Conservation (phyloP, 805 yeast species). For the Saccharomycopsis capsularis region DNA sequence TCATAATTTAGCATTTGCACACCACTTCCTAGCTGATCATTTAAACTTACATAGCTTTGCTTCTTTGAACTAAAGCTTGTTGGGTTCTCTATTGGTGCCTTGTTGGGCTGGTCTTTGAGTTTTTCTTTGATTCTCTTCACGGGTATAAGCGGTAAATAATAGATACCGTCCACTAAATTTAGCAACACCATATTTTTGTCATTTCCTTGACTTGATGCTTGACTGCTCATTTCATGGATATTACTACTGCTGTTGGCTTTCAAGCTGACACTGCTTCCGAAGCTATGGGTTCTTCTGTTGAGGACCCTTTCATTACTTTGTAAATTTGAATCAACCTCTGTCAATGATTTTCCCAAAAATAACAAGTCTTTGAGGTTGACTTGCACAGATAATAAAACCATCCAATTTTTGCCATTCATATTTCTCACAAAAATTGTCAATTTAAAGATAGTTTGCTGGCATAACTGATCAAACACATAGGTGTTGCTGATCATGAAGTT, state of each 20-base stretch:
- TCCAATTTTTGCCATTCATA: background rate
- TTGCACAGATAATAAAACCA: background rate
- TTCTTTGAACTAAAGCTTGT: too few relatives aligned
- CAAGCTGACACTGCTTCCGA: too few relatives aligned
- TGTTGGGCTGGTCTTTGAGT: background rate
- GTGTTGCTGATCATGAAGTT: background rate
- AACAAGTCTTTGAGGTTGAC: conserved; percentile 3
- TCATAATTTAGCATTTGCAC: conserved; percentile 30
- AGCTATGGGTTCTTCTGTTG: background rate
- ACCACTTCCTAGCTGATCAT: conserved; percentile 10
- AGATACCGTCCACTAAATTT: conserved; percentile 28
- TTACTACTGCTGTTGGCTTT: too few relatives aligned
- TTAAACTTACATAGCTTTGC: background rate
- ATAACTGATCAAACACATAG: background rate
- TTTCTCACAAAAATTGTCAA: conserved; percentile 12
- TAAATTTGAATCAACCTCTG: background rate
- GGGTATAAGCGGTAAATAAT: conserved; percentile 16
- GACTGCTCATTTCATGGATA: too few relatives aligned
- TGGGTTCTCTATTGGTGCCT: background rate
- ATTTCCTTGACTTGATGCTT: too few relatives aligned
- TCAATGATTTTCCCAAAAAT: background rate
- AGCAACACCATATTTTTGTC: conserved; percentile 24
- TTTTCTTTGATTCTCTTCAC: conserved; percentile 5
- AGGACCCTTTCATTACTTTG: background rate
- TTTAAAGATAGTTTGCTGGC: conserved; percentile 3